A percentile compares a stretch with the other conserved stretches of the same genome.
These are phyloP conservation scores for Puccinellia tenuiflora DNA, from an alignment of 176 grass and related monocot genomes.

Conservation along the genomic window DNA sequence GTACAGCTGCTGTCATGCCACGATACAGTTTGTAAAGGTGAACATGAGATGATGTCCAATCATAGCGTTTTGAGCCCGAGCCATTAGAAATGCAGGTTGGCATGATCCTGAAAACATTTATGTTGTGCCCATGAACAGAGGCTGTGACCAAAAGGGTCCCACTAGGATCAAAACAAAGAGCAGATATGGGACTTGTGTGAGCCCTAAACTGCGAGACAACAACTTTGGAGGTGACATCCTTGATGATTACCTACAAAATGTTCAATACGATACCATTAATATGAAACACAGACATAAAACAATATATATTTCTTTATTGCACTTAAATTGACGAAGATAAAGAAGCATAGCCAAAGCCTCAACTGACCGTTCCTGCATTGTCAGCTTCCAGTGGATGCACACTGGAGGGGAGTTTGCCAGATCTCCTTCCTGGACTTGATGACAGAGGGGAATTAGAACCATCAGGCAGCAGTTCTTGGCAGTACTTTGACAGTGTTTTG, in stretches of 20 bases:
- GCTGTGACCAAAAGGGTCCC: conserved; percentile 93
- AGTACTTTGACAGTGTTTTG: conserved; percentile 95
- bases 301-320: background rate
- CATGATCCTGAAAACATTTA: conserved; percentile 97
- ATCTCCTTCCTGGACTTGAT: conserved; percentile 78
- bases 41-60: conserved; percentile 88
- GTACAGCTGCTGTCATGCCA: conserved; percentile 92
- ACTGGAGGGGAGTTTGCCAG: conserved; percentile 63
- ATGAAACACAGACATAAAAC: conserved; percentile 2
- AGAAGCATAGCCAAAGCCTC: background rate
- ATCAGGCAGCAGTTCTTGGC: conserved; percentile 88
- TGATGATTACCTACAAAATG: conserved; percentile 87
- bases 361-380: conserved; percentile 91
- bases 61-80: conserved; percentile 51
- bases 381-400: conserved; percentile 86
- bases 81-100: conserved; percentile 70
- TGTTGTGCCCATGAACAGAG: conserved; percentile 96
- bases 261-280: conserved; percentile 9
- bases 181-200: conserved; percentile 95
- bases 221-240: conserved; percentile 82
- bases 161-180: conserved; percentile 96
- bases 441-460: conserved; percentile 82
- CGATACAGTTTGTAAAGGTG: conserved; percentile 99
- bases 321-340: conserved; percentile 3
- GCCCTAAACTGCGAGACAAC: conserved; percentile 93